Percentiles rank a stretch among this genome's conserved stretches.
Evolutionary conservation across 2,329 filamentous ascomycete species (phyloP).

Genomic region (Aureobasidium sp.): DNA sequence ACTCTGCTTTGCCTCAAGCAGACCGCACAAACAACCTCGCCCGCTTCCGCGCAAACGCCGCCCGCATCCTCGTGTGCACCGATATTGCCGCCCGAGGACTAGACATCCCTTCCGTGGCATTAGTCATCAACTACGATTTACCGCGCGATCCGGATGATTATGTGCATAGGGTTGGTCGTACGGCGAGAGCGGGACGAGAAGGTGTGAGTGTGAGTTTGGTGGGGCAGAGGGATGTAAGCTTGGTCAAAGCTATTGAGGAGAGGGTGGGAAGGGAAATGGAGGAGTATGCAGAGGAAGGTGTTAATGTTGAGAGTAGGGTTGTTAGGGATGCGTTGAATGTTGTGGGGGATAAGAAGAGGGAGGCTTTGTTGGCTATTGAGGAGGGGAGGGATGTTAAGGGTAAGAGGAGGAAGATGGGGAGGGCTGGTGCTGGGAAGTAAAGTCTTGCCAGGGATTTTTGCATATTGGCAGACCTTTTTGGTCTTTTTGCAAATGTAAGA

Average conservation of each 20-base stretch:
- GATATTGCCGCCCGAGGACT: slow-evolving; percentile 92
- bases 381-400: slow-evolving; percentile 86
- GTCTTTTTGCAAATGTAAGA: too few relatives aligned
- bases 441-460: too few relatives aligned
- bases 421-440: neutral
- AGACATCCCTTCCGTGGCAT: slow-evolving; percentile 83
- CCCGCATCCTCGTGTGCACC: slow-evolving; percentile 85
- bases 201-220: slow-evolving; percentile 84
- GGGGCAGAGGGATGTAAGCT: slow-evolving; percentile 84
- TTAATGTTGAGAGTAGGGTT: slow-evolving; percentile 88
- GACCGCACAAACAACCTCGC: slow-evolving; percentile 83
- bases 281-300: slow-evolving; percentile 79
- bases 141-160: slow-evolving; percentile 96
- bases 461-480: too few relatives aligned
- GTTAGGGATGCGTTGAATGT: slow-evolving; percentile 77
- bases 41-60: slow-evolving; percentile 82
- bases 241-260: slow-evolving; percentile 83
- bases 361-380: slow-evolving; percentile 84
- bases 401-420: slow-evolving; percentile 51
- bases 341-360: slow-evolving; percentile 91
- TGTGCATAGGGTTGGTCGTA: slow-evolving; percentile 92
- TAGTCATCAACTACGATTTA: slow-evolving; percentile 94
- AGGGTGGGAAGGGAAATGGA: slow-evolving; percentile 75
- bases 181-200: slow-evolving; percentile 78
- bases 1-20: slow-evolving; percentile 77